These are phyloP conservation scores for Talaromyces sp. DNA, from an alignment of 2,329 filamentous ascomycete genomes.

Conservation along the genomic window DNA sequence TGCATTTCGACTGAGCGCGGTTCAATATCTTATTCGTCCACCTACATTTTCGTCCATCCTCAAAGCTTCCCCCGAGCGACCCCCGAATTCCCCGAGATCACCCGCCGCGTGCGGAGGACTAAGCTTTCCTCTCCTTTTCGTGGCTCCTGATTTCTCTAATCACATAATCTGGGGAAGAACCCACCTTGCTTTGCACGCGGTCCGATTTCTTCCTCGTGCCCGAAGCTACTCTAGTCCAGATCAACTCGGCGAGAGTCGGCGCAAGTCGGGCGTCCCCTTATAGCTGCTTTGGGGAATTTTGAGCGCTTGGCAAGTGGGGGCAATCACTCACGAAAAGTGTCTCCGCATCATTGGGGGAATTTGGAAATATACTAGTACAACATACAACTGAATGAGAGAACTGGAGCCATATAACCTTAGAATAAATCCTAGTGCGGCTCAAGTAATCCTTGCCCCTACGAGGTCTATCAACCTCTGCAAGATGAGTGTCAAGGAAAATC, in stretches of 20 bases:
- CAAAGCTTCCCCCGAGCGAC: neutral
- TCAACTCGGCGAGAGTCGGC: neutral
- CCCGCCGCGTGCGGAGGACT: constrained; percentile 3
- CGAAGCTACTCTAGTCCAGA: neutral
- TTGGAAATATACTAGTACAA: no score
- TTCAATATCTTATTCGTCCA: neutral
- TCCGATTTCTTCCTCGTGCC: constrained; percentile 6
- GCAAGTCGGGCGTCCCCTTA: neutral
- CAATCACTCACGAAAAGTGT: no score
- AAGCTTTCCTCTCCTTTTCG: no score
- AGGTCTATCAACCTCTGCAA: no score
- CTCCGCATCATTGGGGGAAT: no score
- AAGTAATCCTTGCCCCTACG: no score
- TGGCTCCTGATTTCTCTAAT: neutral
- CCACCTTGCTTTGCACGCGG: neutral
- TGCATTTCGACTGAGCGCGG: neutral
- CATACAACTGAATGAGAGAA: no score
- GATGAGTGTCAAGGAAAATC: no score
- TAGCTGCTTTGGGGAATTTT: no score
- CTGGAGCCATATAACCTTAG: no score
- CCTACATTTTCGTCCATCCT: neutral
- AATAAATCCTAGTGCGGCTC: no score
- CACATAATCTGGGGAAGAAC: constrained; percentile 13
- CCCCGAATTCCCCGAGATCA: constrained; percentile 2
- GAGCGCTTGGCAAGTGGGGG: no score